A percentile compares a stretch with the other conserved stretches of the same genome.
These are phyloP conservation scores for Vigna nakashimae DNA, from an alignment of 306 rosid species.

Conservation along the genomic window DNA sequence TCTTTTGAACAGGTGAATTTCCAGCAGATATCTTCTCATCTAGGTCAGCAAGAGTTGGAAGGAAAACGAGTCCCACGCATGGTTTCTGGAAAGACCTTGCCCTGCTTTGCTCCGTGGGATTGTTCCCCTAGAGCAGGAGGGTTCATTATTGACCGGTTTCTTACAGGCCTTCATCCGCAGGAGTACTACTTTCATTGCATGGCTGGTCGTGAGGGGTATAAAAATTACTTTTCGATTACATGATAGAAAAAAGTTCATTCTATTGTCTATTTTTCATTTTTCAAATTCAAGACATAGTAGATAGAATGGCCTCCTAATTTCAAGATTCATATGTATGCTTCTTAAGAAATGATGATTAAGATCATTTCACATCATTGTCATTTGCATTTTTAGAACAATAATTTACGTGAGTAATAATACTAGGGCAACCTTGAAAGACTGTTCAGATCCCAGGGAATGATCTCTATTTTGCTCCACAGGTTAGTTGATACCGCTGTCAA, in stretches of 20 bases:
- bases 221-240: conserved; percentile 22
- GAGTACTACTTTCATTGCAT: conserved; percentile 97
- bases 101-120: conserved; percentile 97
- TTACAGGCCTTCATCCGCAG: conserved; percentile 92
- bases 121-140: conserved; percentile 96
- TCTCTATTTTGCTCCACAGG: conserved; percentile 53
- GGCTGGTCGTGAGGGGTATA: conserved; percentile 99
- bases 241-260: conserved; percentile 8
- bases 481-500: conserved; percentile 97
- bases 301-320: too few species aligned
- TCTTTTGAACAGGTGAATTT: conserved; percentile 81
- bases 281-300: too few species aligned
- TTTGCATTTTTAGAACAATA: not conserved
- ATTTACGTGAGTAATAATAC: not conserved
- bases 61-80: conserved; percentile 96
- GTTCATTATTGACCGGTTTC: conserved; percentile 92
- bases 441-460: conserved; percentile 17
- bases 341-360: not conserved
- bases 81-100: conserved; percentile 97
- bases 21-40: conserved; percentile 94
- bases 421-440: not conserved
- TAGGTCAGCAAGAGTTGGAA: conserved; percentile 96
- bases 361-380: not conserved
- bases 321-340: too few species aligned
- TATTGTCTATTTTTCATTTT: not conserved